Conservation (phyloP, 2,329 filamentous ascomycete genomes). For the Penicillium freii region DNA sequence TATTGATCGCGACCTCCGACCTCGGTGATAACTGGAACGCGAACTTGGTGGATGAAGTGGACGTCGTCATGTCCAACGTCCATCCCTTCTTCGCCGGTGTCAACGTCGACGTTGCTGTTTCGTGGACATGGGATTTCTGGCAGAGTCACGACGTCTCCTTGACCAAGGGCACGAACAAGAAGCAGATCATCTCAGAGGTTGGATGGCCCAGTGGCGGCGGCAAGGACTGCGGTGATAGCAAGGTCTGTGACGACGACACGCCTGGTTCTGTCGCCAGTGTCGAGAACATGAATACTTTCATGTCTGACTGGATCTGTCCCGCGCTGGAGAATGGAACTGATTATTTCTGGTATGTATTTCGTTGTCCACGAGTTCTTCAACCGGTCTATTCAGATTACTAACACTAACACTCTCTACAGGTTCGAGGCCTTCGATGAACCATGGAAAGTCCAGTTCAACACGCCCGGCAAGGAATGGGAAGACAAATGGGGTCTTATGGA, state of each 20-base stretch:
- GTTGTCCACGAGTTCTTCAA: not conserved
- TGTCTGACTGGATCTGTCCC: constrained; percentile 80
- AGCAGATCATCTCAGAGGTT: constrained; percentile 83
- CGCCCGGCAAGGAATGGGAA: constrained; percentile 72
- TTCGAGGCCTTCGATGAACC: constrained; percentile 96
- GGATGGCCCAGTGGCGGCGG: constrained; percentile 88
- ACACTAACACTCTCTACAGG: constrained; percentile 40
- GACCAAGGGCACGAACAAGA: constrained; percentile 59
- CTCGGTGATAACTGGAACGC: constrained; percentile 83
- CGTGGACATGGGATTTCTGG: constrained; percentile 86
- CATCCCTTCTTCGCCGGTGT: constrained; percentile 93
- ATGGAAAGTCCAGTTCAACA: constrained; percentile 81
- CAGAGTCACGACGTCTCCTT: constrained; percentile 63
- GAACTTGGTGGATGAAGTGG: constrained; percentile 66
- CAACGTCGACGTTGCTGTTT: constrained; percentile 63
- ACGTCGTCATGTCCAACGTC: constrained; percentile 94
- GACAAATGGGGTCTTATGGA: constrained; percentile 95
- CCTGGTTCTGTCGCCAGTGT: constrained; percentile 75
- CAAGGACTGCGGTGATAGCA: constrained; percentile 65
- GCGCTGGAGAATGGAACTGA: constrained; percentile 78
- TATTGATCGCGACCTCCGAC: constrained; percentile 84
- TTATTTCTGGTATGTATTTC: constrained; percentile 74
- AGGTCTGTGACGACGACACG: constrained; percentile 55
- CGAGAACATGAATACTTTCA: constrained; percentile 77
- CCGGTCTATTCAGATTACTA: constrained; percentile 5